These are phyloP conservation scores for Neophaeococcomyces mojaviensis DNA, from an alignment of 2,329 filamentous ascomycete genomes.

Conservation along the genomic window DNA sequence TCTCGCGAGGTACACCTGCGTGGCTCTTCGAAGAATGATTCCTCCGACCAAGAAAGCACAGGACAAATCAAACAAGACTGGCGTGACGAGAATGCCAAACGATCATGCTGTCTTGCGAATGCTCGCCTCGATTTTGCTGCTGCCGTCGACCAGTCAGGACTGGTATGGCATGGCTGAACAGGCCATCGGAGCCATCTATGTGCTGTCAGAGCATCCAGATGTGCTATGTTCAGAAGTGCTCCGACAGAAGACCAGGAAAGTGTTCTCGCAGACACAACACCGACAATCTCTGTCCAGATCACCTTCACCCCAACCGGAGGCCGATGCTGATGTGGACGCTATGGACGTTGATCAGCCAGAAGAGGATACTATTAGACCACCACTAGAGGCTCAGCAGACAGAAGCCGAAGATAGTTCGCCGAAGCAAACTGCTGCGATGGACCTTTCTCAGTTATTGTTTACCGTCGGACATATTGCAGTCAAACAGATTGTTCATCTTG, in stretches of 20 bases:
- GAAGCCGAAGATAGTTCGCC: constrained; percentile 27
- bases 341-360: constrained; percentile 26
- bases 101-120: constrained; percentile 80
- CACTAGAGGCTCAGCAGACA: constrained; percentile 22
- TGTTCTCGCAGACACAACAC: constrained; percentile 56
- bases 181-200: constrained; percentile 90
- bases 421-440: constrained; percentile 62
- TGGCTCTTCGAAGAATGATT: constrained; percentile 85
- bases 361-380: constrained; percentile 1
- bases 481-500: constrained; percentile 97
- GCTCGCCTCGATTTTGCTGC: constrained; percentile 76
- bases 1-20: constrained; percentile 89
- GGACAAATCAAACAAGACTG: constrained; percentile 47
- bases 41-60: constrained; percentile 73
- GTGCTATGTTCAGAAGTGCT: constrained; percentile 86
- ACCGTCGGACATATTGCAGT: constrained; percentile 94
- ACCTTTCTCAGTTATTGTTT: constrained; percentile 84
- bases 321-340: constrained; percentile 16
- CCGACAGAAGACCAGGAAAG: constrained; percentile 72
- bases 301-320: constrained; percentile 20
- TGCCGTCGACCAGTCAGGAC: constrained; percentile 83
- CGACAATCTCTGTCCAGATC: constrained; percentile 32
- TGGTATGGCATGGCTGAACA: constrained; percentile 95
- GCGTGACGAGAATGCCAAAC: constrained; percentile 72
- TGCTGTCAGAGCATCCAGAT: constrained; percentile 88